A percentile compares a stretch with the other conserved stretches of the same genome.
Conservation (phyloP, 257 asterid species). For the Przewalskia tangutica region DNA sequence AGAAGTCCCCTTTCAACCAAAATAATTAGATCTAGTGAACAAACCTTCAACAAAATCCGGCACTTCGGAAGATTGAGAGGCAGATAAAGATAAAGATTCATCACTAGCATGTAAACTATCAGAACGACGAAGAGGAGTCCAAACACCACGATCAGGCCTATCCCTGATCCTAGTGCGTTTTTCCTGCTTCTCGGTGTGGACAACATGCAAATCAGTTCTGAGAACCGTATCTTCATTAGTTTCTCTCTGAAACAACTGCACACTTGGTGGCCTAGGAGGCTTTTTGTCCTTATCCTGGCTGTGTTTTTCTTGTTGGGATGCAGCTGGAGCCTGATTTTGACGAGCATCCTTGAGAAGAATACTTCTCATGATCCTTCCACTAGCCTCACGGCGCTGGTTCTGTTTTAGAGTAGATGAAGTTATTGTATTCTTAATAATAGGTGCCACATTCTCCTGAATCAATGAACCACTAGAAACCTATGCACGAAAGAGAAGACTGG, state of each 20-base stretch:
- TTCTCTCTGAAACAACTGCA: slow-evolving; percentile 48
- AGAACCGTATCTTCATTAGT: slow-evolving; percentile 44
- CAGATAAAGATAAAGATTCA: slow-evolving; percentile 50
- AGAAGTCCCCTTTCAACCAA: not conserved
- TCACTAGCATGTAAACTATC: slow-evolving; percentile 66
- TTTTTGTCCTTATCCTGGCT: slow-evolving; percentile 54
- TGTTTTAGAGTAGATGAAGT: slow-evolving; percentile 28
- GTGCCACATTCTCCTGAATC: slow-evolving; percentile 29
- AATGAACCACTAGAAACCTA: slow-evolving; percentile 33
- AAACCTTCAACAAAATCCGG: slow-evolving; percentile 59
- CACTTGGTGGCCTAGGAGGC: slow-evolving; percentile 67
- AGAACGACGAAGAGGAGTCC: slow-evolving; percentile 78
- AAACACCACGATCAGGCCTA: slow-evolving; percentile 91
- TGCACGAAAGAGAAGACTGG: not conserved
- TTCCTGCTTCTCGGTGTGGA: slow-evolving; percentile 44
- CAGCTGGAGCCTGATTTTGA: slow-evolving; percentile 36
- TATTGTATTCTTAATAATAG: slow-evolving; percentile 33
- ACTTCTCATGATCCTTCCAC: slow-evolving; percentile 75
- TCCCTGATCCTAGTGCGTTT: slow-evolving; percentile 66
- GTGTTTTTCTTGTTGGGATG: slow-evolving; percentile 39
- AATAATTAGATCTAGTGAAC: not conserved
- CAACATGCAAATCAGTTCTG: slow-evolving; percentile 28
- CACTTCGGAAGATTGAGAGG: slow-evolving; percentile 48
- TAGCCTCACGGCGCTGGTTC: slow-evolving; percentile 66
- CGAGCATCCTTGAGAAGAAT: slow-evolving; percentile 59